Evolutionary conservation across 2,329 filamentous ascomycete genomes (phyloP), one percentile per base, ranked within the genome.

Genomic region (Phyllosticta citriasiana): DNA sequence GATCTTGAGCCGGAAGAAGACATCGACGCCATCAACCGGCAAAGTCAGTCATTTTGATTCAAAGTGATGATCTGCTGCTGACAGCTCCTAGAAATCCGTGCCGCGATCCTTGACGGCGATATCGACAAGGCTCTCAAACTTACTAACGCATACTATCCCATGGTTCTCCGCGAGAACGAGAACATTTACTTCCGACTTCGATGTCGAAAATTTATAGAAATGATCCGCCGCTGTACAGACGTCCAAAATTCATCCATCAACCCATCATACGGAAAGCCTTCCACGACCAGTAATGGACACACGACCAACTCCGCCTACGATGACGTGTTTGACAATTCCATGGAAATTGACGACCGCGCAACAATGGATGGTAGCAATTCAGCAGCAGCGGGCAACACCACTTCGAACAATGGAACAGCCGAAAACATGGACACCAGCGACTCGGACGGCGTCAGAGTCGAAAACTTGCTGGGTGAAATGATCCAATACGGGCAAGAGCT

Each of bases 131-230:
- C 93, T 0, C 80, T 97, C n/a, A 88, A 91, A 72, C 83, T 87
- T 67, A 96, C 89, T 2, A 84, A 86, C 57, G 79, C 80, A 12
- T 89, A 86, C 69, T 99, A 97, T 68, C 88, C 90, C 4, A 81
- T 82, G 25, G 91, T 97, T 1, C 81, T 99, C 19, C 80, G 84
- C 55, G 83, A 89, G 24, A 91, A 96, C 69, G 85, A 89, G 60
- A 85, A 91, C 59, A 91, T 97, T 16, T 86, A 92, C 71, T 97
- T 99, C 75, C 88, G 87, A 62, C 79, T 99, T 56, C 85, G 88
- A 66, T 97, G 92, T 71, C 86, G 91, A 63, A 95, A 94, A 71
- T 97, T 97, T 72, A 87, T 97, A 63, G 94, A 99, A 73, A 93
- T 99, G 87, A 68, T 74, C 25, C 65, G 72, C n/a, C 65, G 62